phyloP scores from a whole-genome alignment of 148 eudicot genomes.

The Drosera capensis region DNA sequence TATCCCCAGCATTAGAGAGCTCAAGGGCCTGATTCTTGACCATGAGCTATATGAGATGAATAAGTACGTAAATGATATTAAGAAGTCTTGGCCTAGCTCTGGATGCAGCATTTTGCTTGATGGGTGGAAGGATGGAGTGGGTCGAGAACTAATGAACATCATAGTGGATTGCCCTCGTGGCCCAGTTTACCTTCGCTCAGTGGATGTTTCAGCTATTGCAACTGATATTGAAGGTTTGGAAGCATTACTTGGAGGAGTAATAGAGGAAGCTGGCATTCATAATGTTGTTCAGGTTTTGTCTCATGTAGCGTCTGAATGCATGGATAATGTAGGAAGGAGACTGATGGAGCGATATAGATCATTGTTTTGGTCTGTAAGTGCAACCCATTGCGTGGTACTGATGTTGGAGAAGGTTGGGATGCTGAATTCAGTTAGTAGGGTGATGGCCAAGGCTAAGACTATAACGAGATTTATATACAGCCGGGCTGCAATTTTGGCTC shows the following conservation, averaged over 20 bases:
- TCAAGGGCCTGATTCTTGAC: background rate
- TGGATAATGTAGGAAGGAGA: background rate
- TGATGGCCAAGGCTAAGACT: constrained; percentile 29
- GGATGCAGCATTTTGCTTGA: background rate
- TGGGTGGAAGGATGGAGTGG: background rate
- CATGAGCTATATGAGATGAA: constrained; percentile 11
- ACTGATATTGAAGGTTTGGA: background rate
- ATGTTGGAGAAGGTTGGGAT: constrained; percentile 36
- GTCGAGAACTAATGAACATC: background rate
- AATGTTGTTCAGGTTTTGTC: background rate
- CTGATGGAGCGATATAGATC: constrained; percentile 19
- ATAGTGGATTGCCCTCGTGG: background rate
- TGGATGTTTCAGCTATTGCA: background rate
- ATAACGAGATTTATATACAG: constrained; percentile 37
- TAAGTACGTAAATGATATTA: constrained; percentile 7
- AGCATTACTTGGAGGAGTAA: background rate
- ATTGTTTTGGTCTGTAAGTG: constrained; percentile 53
- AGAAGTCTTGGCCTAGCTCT: background rate
- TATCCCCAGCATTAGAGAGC: background rate
- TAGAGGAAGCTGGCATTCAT: background rate
- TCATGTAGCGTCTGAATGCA: background rate
- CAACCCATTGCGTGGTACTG: constrained; percentile 37
- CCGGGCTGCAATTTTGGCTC: constrained; percentile 15
- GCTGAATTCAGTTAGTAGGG: constrained; percentile 14
- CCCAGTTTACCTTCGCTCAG: background rate